Percentiles rank a stretch among this genome's conserved stretches.
Conservation (phyloP, 441 rosid species). For the Pelargonium fulgidum region DNA sequence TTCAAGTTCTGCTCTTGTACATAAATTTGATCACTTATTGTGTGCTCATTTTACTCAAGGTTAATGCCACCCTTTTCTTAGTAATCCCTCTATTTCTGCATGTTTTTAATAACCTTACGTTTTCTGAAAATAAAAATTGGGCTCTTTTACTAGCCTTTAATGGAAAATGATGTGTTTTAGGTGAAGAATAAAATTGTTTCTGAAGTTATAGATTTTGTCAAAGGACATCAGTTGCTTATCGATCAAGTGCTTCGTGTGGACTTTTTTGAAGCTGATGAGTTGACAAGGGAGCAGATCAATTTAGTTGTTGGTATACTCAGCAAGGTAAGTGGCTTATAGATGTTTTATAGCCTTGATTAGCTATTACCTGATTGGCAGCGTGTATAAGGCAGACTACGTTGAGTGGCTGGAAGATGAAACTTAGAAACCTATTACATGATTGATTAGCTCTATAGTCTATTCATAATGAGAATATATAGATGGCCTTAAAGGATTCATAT, state of each 20-base stretch:
- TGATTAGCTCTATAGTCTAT: background rate
- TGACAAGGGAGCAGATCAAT: conserved; percentile 77
- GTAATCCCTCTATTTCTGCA: background rate
- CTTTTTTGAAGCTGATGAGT: conserved; percentile 57
- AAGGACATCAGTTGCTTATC: conserved; percentile 66
- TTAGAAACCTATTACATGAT: background rate
- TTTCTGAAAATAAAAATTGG: conserved; percentile 6
- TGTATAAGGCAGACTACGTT: background rate
- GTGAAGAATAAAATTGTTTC: conserved; percentile 87
- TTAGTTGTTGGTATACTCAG: conserved; percentile 86
- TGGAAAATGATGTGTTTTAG: conserved; percentile 29
- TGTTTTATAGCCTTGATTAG: background rate
- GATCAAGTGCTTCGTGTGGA: conserved; percentile 81
- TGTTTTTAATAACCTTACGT: background rate
- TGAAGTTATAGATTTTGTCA: conserved; percentile 72
- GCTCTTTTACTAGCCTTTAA: conserved; percentile 5
- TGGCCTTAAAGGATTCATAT: background rate
- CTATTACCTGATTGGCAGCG: background rate
- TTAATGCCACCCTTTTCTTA: conserved; percentile 1
- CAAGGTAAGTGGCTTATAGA: conserved; percentile 45
- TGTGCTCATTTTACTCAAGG: background rate
- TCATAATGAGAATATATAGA: background rate
- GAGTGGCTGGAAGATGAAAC: background rate
- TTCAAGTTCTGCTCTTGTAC: background rate
- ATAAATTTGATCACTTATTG: background rate